These are phyloP conservation scores for Lepraria neglecta DNA, from an alignment of 495 filamentous ascomycete species.

Conservation along the genomic window DNA sequence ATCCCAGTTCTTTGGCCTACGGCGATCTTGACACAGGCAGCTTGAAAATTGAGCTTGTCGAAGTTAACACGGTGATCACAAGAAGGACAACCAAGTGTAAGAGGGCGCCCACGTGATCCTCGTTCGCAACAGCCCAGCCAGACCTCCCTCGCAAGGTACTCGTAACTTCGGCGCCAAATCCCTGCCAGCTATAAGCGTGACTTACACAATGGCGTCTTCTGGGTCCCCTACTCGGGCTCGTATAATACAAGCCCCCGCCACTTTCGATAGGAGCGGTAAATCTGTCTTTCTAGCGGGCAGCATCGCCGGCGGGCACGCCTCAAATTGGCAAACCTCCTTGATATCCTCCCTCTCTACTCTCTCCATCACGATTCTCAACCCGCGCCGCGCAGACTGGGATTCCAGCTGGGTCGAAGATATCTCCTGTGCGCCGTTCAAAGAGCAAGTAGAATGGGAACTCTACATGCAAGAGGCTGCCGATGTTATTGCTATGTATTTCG, in stretches of 20 bases:
- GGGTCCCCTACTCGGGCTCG: background rate
- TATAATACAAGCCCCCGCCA: background rate
- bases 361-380: conserved; percentile 55
- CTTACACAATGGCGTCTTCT: too few relatives aligned
- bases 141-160: too few relatives aligned
- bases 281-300: background rate
- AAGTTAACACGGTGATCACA: too few relatives aligned
- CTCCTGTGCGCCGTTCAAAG: conserved; percentile 37
- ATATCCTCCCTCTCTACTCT: conserved; percentile 13
- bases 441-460: conserved; percentile 57
- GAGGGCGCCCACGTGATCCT: too few relatives aligned
- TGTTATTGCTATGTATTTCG: conserved; percentile 51
- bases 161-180: too few relatives aligned
- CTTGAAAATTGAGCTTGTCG: too few relatives aligned
- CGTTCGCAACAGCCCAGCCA: too few relatives aligned
- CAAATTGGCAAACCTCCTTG: background rate
- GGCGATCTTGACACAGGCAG: too few relatives aligned
- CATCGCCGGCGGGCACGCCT: background rate
- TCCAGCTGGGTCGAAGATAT: conserved; percentile 44
- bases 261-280: background rate
- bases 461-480: conserved; percentile 47
- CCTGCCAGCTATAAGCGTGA: too few relatives aligned
- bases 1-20: too few relatives aligned
- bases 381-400: conserved; percentile 50
- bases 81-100: too few relatives aligned